phyloP scores from a whole-genome alignment of 164 flowering plant genomes.

The Houttuynia cordata region DNA sequence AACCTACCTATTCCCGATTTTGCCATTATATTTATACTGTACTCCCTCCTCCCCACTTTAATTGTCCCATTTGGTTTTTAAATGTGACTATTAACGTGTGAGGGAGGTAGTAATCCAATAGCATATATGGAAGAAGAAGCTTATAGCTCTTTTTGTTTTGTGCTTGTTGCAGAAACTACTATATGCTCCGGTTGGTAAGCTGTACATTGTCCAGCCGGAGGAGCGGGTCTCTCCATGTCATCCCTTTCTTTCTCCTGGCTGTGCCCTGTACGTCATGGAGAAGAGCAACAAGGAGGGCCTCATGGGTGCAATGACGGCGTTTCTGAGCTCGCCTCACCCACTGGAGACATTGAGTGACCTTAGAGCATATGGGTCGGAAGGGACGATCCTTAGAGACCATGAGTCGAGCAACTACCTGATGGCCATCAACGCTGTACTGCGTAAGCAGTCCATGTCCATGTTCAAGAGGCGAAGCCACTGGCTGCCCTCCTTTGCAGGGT shows the following conservation, averaged over 20 bases:
- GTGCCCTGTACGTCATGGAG: constrained; percentile 49
- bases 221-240: constrained; percentile 74
- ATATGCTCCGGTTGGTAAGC: constrained; percentile 73
- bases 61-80: no score
- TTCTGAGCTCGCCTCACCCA: constrained; percentile 81
- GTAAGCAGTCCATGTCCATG: constrained; percentile 29
- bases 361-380: constrained; percentile 80
- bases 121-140: not conserved
- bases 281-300: constrained; percentile 19
- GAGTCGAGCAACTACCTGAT: constrained; percentile 77
- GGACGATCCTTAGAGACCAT: constrained; percentile 81
- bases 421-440: constrained; percentile 51
- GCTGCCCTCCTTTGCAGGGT: constrained; percentile 44
- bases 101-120: no score
- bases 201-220: constrained; percentile 80
- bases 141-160: no score
- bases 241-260: constrained; percentile 72
- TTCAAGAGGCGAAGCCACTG: constrained; percentile 22
- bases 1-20: no score
- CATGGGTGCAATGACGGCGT: constrained; percentile 34
- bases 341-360: constrained; percentile 72
- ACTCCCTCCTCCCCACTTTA: no score
- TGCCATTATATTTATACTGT: no score
- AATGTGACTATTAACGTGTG: no score
- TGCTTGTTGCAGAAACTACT: constrained; percentile 39